Percentiles rank a stretch among this genome's conserved stretches.
These are phyloP conservation scores for Pyricularia sp. DNA, from an alignment of 2,329 filamentous ascomycete species.

Conservation along the genomic window DNA sequence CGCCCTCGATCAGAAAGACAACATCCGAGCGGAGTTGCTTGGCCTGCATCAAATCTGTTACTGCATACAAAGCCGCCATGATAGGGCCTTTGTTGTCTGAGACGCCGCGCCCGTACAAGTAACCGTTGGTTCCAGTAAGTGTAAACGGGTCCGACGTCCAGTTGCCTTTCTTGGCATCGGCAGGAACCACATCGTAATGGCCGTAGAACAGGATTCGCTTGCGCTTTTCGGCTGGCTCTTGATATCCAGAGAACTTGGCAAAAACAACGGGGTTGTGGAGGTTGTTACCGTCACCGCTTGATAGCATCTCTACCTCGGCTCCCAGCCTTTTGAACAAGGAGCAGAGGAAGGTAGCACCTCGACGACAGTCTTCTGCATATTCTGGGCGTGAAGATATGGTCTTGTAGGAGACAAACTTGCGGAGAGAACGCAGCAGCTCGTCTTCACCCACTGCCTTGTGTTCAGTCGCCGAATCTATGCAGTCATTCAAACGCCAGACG, in stretches of 20 bases:
- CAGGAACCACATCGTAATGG: slow-evolving; percentile 94
- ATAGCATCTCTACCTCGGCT: slow-evolving; percentile 83
- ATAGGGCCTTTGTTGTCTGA: slow-evolving; percentile 97
- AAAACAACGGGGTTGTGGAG: slow-evolving; percentile 84
- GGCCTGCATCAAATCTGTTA: slow-evolving; percentile 79
- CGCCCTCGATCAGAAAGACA: slow-evolving; percentile 89
- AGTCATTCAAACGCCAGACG: slow-evolving; percentile 67
- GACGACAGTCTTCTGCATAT: slow-evolving; percentile 83
- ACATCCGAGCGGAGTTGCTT: slow-evolving; percentile 80
- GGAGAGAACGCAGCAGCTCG: slow-evolving; percentile 60
- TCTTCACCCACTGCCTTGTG: slow-evolving; percentile 34
- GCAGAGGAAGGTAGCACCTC: slow-evolving; percentile 84
- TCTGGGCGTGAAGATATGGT: slow-evolving; percentile 82
- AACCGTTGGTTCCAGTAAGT: slow-evolving; percentile 83
- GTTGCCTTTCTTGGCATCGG: slow-evolving; percentile 70
- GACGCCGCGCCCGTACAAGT: slow-evolving; percentile 89
- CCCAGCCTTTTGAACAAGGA: slow-evolving; percentile 88
- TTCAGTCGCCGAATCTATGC: slow-evolving; percentile 24
- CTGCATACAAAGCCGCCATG: slow-evolving; percentile 86
- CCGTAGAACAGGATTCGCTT: slow-evolving; percentile 95
- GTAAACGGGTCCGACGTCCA: slow-evolving; percentile 86
- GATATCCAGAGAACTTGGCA: slow-evolving; percentile 76
- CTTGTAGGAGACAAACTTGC: slow-evolving; percentile 83
- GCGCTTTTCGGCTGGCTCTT: slow-evolving; percentile 51
- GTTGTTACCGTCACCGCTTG: slow-evolving; percentile 51